Evolutionary conservation across 1,139 yeast species (phyloP), one percentile per base, ranked within the genome.

Genomic region (Pneumocystis murina): DNA sequence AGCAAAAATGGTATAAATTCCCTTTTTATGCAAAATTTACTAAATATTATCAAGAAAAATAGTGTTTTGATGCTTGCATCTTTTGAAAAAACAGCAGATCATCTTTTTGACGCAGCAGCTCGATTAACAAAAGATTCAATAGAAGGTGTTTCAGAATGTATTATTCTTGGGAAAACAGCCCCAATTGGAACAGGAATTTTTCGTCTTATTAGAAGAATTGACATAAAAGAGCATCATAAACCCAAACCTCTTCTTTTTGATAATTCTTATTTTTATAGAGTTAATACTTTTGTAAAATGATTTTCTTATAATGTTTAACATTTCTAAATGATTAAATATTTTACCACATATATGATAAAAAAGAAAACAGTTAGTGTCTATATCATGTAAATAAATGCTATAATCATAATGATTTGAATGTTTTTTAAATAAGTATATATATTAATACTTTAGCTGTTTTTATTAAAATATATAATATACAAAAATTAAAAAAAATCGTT

Each of bases 111-210:
- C 74, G 99, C 99, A 4, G 92, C 98, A 0, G 94, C 92, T 78
- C 92, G 86, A 76, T 90, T 90, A 96, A 92, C 94, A 79, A 85
- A 85, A 38, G 99, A 94, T 75, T 81, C 85, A 71, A 89, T 94
- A 65, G 98, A 94, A 75, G 99, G 99, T 76, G 98, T 94, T 30
- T 86, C 96, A 43, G 99, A 94, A 75, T 89, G 98, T 78, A 92
- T 94, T 71, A 94, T 94, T 71, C 80, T 94, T 69, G 99, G 99
- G 43, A 97, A 92, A 77, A 88, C 97, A 63, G 92, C 92, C 97
- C 83, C 87, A 64, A 85, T 94, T 69, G 99, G 99, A 73, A 94
- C 99, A 2, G 98, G 98, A 67, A 86, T 97, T 0, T 91, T 94
- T 79, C 87, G 90, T 73, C 80, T 92, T 24, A 73, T 77, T 14